These are phyloP conservation scores for Cutaneotrichosporon sp. DNA, from an alignment of 1,284 basidiomycete genomes.

Conservation along the genomic window DNA sequence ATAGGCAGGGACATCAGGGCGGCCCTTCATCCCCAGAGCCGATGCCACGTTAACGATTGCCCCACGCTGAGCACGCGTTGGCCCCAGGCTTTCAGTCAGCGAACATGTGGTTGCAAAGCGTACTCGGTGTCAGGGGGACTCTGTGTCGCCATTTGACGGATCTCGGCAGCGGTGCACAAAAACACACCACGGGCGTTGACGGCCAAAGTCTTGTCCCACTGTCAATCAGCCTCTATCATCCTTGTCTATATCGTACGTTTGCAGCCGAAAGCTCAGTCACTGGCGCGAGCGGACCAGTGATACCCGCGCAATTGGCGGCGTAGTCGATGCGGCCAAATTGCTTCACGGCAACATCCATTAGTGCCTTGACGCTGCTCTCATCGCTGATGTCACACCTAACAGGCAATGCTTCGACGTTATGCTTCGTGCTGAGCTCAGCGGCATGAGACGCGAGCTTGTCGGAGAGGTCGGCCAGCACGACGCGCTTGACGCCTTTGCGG, in stretches of 20 bases:
- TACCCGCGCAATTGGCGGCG: slow-evolving; percentile 29
- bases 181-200: slow-evolving; percentile 27
- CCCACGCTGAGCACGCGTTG: slow-evolving; percentile 12
- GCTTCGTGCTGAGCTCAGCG: not conserved
- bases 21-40: not conserved
- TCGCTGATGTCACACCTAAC: slow-evolving; percentile 13
- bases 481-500: slow-evolving; percentile 1
- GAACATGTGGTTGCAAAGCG: too few species aligned
- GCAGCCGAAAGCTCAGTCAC: not conserved
- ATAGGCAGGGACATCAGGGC: not conserved
- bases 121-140: not conserved
- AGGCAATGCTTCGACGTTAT: not conserved
- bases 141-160: slow-evolving; percentile 20
- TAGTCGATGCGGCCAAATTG: slow-evolving; percentile 33
- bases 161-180: slow-evolving; percentile 20
- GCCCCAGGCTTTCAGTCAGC: not conserved
- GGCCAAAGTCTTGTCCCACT: slow-evolving; percentile 29
- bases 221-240: not conserved
- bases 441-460: not conserved
- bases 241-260: not conserved
- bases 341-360: slow-evolving; percentile 5
- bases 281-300: not conserved
- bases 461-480: slow-evolving; percentile 2
- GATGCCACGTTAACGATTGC: slow-evolving; percentile 19
- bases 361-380: slow-evolving; percentile 8